phyloP scores from a whole-genome alignment of 306 rosid genomes.

The Lotus japonicus region DNA sequence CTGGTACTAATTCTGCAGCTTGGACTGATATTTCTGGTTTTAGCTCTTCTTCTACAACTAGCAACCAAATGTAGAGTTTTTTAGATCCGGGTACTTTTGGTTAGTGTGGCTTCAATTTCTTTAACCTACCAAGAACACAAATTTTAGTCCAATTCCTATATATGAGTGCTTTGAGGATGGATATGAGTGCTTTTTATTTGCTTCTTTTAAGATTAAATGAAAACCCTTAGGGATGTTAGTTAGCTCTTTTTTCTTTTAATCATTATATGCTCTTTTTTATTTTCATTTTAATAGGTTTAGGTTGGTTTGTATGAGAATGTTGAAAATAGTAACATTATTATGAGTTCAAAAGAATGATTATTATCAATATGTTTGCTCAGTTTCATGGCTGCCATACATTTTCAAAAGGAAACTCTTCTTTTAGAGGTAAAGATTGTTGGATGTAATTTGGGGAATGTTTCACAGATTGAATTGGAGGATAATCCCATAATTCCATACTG shows the following conservation, averaged over 20 bases:
- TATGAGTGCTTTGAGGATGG: constrained; percentile 12
- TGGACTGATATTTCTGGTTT: constrained; percentile 65
- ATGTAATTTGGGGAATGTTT: not conserved
- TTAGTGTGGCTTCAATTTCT: constrained; percentile 19
- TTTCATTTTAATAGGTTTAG: constrained; percentile 20
- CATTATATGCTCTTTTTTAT: not conserved
- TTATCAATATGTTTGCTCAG: not conserved
- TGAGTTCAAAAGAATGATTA: constrained; percentile 20
- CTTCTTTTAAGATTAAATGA: constrained; percentile 14
- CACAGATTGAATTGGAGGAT: not conserved
- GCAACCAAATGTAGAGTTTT: constrained; percentile 34
- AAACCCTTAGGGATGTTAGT: constrained; percentile 46
- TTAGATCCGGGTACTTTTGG: not conserved
- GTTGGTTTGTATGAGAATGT: constrained; percentile 34
- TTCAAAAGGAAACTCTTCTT: not conserved
- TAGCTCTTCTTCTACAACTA: constrained; percentile 48
- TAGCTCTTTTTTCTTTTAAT: constrained; percentile 1
- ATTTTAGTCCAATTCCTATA: not conserved
- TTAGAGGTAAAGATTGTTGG: not conserved
- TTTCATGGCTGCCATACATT: not conserved
- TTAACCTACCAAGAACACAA: constrained; percentile 10
- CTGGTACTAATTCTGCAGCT: constrained; percentile 12
- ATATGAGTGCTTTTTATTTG: not conserved
- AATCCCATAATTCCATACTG: not conserved
- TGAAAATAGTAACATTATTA: constrained; percentile 23